Percentiles rank a stretch among this genome's conserved stretches.
Conservation (phyloP, 2,329 filamentous ascomycete species). For the Talaromyces sp. region DNA sequence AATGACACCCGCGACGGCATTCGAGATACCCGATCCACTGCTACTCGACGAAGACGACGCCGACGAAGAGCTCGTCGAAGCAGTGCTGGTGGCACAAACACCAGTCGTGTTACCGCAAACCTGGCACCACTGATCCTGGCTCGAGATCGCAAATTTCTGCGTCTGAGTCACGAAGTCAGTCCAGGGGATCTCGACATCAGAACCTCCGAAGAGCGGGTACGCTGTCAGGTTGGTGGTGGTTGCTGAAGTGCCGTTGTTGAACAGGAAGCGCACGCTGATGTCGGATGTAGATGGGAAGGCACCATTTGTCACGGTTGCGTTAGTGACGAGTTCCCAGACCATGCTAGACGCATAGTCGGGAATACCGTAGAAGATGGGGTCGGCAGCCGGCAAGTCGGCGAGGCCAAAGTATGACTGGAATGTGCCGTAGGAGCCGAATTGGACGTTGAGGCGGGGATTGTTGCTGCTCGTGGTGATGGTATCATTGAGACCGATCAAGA, state of each 20-base stretch:
- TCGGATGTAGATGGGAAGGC: conserved; percentile 43
- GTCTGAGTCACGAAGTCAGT: conserved; percentile 62
- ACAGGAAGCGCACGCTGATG: conserved; percentile 58
- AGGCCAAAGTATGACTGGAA: conserved; percentile 62
- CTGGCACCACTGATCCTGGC: conserved; percentile 66
- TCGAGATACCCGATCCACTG: conserved; percentile 54
- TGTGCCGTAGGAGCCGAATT: conserved; percentile 60
- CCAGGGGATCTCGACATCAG: conserved; percentile 60
- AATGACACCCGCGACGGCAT: conserved; percentile 75
- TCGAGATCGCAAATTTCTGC: conserved; percentile 62
- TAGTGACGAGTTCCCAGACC: conserved; percentile 68
- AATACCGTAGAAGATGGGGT: conserved; percentile 66
- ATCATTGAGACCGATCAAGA: conserved; percentile 47
- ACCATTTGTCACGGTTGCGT: conserved; percentile 31
- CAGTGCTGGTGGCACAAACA: conserved; percentile 52
- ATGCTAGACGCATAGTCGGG: conserved; percentile 82
- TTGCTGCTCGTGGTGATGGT: conserved; percentile 38
- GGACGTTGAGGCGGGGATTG: conserved; percentile 45
- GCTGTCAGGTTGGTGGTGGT: conserved; percentile 44
- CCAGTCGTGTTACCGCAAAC: conserved; percentile 70
- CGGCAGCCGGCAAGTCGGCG: conserved; percentile 48
- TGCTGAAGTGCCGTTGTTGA: conserved; percentile 58
- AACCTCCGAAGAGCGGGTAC: conserved; percentile 61
- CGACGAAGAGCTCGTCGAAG: conserved; percentile 8
- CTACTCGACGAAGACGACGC: conserved; percentile 23